phyloP scores from a whole-genome alignment of 2,329 filamentous ascomycete species.

The Colletotrichum sp. region DNA sequence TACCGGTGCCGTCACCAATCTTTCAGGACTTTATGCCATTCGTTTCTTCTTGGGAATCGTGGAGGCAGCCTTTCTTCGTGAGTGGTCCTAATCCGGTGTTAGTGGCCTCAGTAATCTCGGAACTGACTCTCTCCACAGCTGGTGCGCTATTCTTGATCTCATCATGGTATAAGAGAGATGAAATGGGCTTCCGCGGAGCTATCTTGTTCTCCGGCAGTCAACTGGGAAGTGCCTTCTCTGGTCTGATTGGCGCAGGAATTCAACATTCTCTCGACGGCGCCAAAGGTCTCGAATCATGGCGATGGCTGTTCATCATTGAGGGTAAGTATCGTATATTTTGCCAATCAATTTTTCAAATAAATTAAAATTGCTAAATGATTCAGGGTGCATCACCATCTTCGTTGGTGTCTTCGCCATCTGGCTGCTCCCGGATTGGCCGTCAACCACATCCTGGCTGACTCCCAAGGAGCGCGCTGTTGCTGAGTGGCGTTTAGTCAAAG shows the following conservation, averaged over 20 bases:
- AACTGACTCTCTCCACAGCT: slow-evolving; percentile 37
- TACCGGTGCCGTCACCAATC: slow-evolving; percentile 36
- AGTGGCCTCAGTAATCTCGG: not conserved
- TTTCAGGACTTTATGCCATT: slow-evolving; percentile 36
- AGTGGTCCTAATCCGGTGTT: not conserved
- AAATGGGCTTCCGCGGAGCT: slow-evolving; percentile 48
- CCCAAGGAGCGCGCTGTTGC: slow-evolving; percentile 57
- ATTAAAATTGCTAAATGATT: too few species aligned
- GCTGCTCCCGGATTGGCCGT: slow-evolving; percentile 56
- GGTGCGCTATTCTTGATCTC: slow-evolving; percentile 53
- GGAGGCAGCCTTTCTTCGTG: slow-evolving; percentile 21
- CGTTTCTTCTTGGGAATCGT: slow-evolving; percentile 43
- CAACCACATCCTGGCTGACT: slow-evolving; percentile 54
- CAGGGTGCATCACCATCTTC: slow-evolving; percentile 38
- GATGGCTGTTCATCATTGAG: slow-evolving; percentile 56
- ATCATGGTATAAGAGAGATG: slow-evolving; percentile 47
- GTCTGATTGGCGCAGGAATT: slow-evolving; percentile 31
- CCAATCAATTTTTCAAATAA: too few species aligned
- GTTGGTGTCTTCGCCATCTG: slow-evolving; percentile 36
- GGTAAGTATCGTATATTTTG: slow-evolving; percentile 23
- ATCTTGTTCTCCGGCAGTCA: slow-evolving; percentile 35
- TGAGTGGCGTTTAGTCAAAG: slow-evolving; percentile 52
- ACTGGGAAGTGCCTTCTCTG: slow-evolving; percentile 34
- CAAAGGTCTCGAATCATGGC: slow-evolving; percentile 51
- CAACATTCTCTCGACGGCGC: slow-evolving; percentile 46